Percentiles rank a stretch among this genome's conserved stretches.
Evolutionary conservation across 192 early-diverging fungal genomes (phyloP).

Genomic region (Gonapodya sp.): DNA sequence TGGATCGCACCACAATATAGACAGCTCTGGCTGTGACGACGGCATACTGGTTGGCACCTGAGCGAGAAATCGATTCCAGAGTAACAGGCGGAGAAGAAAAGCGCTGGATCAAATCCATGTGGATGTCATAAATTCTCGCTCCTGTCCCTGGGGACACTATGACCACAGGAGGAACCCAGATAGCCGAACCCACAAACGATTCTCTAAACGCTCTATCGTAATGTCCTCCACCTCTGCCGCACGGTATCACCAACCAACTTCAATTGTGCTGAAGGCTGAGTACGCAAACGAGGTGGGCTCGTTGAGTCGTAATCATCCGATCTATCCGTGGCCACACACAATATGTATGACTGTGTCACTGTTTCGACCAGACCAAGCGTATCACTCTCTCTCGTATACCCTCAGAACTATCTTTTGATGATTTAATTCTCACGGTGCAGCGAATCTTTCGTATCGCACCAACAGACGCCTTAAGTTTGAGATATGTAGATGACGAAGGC

Average conservation of each 20-base stretch:
- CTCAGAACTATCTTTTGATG: background rate
- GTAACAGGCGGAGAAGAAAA: background rate
- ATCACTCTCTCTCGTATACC: background rate
- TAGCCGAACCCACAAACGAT: no score
- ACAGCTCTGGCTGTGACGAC: background rate
- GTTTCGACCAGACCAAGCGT: background rate
- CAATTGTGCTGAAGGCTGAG: background rate
- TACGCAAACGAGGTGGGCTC: background rate
- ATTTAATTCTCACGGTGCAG: background rate
- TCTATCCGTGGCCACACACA: no score
- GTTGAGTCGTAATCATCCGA: no score
- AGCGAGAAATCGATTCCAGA: background rate
- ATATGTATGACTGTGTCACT: no score
- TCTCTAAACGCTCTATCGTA: background rate
- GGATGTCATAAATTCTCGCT: background rate
- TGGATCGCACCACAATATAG: background rate
- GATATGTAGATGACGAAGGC: background rate
- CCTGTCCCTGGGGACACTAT: no score
- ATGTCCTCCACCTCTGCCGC: background rate
- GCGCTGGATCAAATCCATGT: background rate
- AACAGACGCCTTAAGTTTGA: background rate
- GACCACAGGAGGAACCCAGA: background rate
- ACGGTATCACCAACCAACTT: background rate
- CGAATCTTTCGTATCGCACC: background rate
- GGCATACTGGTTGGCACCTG: background rate